Percentiles rank a stretch among this genome's conserved stretches.
phyloP scores from a whole-genome alignment of 139 green algal genomes.

The Micractinium conductrix region DNA sequence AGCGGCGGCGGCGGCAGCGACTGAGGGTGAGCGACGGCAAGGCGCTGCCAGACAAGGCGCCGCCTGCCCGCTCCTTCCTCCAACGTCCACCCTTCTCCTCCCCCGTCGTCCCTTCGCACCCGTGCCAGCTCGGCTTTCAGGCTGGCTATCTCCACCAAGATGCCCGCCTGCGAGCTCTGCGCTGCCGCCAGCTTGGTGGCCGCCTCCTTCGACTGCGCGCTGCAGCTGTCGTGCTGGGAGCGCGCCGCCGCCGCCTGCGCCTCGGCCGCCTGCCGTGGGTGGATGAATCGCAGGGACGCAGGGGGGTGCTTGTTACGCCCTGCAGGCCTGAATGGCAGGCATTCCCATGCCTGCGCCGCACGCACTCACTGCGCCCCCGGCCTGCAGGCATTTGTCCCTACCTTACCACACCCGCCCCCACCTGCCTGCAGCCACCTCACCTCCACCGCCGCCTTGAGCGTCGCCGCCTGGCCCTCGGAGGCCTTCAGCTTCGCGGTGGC shows the following conservation, averaged over 20 bases:
- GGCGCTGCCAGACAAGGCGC: background rate
- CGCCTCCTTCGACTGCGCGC: background rate
- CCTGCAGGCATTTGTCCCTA: no score
- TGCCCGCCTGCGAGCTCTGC: background rate
- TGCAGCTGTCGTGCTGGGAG: background rate
- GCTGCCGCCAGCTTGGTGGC: background rate
- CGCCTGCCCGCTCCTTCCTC: no score
- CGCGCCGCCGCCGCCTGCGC: background rate
- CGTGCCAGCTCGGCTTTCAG: slow-evolving; percentile 23
- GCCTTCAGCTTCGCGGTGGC: background rate
- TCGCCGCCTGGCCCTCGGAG: background rate
- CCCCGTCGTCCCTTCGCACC: background rate
- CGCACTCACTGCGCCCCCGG: no score
- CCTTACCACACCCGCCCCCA: no score
- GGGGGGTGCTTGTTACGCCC: no score
- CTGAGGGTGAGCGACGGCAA: background rate
- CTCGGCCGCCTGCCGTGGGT: background rate
- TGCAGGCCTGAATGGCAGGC: no score
- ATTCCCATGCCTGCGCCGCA: no score
- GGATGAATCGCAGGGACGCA: background rate
- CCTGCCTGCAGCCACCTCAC: background rate
- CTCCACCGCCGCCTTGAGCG: background rate
- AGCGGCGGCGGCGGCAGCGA: no score
- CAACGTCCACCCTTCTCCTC: background rate
- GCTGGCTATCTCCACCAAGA: background rate